Evolutionary conservation across 305 asterid species (phyloP), one percentile per base, ranked within the genome.

Genomic region (Fraxinus ornus): DNA sequence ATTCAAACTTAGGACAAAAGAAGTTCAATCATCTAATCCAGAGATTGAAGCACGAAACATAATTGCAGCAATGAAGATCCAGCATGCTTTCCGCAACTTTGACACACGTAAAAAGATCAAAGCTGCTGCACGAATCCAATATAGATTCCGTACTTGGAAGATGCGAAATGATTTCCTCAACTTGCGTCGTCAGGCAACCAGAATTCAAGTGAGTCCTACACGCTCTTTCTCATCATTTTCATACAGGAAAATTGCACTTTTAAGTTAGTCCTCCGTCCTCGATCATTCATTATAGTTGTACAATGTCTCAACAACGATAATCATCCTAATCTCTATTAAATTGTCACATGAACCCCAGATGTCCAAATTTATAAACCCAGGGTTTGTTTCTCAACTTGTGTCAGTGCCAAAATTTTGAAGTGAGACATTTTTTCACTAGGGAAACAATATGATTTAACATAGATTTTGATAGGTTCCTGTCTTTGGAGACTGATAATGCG

Each of bases 31-130:
- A 8, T 86, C 89, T 6, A 91, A 88, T 86, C 96, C 98, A 4
- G 98, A 97, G 90, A 83, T 47, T 3, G 98, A 97, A 85, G 99
- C 98, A 80, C 94, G 92, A 22, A 83, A 77, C 84, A 97, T 97
- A 76, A 88, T 97, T 86, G 97, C 98, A 49, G 99, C 98, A 12
- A 88, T 94, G 99, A 97, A 87, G 91, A 97, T 97, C 84, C 98
- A 97, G 87, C 97, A 95, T 86, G 99, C 99, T 84, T 97, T 90
- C 85, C 94, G 97, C 71, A 92, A 92, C 79, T 85, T 86, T 17
- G 97, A 93, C 52, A 77, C 93, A 0, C 89, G 90, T 68, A 95
- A 97, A 88, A 88, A 90, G 90, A 86, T 92, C 39, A 91, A 85
- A 1, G 98, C 99, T 83, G 99, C 98, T 83, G 98, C 92, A 30